Percentiles rank a stretch among this genome's conserved stretches.
These are phyloP conservation scores for Kwoniella shandongensis DNA, from an alignment of 768 basidiomycete species.

Conservation along the genomic window DNA sequence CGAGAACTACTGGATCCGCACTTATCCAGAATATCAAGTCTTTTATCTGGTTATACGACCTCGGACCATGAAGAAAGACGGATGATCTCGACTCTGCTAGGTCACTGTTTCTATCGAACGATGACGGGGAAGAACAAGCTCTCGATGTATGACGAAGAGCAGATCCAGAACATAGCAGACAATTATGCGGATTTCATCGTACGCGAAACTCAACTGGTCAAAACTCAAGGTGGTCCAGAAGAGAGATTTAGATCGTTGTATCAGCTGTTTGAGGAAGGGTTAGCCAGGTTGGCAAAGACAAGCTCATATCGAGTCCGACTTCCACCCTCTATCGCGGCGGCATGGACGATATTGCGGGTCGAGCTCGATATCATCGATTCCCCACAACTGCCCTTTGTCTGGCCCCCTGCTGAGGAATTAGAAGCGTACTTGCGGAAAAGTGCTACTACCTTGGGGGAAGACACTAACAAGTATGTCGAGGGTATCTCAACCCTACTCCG, in stretches of 20 bases:
- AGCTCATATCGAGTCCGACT: background rate
- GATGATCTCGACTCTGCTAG: constrained; percentile 1
- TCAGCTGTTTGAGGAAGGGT: background rate
- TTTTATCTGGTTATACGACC: too few relatives aligned
- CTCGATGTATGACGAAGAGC: background rate
- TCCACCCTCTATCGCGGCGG: constrained; percentile 9
- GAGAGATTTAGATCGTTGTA: too few relatives aligned
- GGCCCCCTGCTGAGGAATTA: too few relatives aligned
- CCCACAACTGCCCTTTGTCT: background rate
- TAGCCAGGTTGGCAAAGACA: background rate
- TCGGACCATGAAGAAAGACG: constrained; percentile 17
- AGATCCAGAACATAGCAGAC: background rate
- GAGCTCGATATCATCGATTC: background rate
- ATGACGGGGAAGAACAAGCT: background rate
- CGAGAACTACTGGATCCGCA: constrained; percentile 6
- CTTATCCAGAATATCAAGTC: constrained; percentile 6
- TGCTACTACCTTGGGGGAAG: too few relatives aligned
- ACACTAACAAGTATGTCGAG: too few relatives aligned
- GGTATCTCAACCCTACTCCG: too few relatives aligned
- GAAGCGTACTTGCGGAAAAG: too few relatives aligned
- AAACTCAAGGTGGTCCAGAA: background rate
- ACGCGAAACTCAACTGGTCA: background rate
- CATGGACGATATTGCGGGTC: constrained; percentile 24
- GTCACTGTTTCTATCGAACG: constrained; percentile 7
- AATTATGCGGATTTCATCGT: constrained; percentile 13